phyloP scores from a whole-genome alignment of 164 flowering plant species.

The Akebia trifoliata region DNA sequence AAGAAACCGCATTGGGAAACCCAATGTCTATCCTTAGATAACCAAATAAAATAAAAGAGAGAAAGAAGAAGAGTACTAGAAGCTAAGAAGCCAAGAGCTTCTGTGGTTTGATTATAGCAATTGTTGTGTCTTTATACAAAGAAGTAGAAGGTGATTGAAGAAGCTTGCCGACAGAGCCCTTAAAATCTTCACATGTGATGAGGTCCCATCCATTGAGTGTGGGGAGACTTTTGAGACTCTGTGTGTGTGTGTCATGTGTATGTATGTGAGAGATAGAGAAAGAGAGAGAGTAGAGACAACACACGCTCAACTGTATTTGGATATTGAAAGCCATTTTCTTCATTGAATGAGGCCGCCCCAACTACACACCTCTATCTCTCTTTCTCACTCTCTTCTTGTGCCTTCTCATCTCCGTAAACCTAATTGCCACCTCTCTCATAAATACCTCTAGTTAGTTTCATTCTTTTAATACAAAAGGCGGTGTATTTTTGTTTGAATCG shows the following conservation, averaged over 20 bases:
- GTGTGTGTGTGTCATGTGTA: background rate
- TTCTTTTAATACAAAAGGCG: no score
- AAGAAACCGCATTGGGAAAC: conserved; percentile 15
- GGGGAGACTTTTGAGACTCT: no score
- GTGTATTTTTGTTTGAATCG: no score
- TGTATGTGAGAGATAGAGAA: background rate
- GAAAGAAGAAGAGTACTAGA: background rate
- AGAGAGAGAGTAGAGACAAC: conserved; percentile 5
- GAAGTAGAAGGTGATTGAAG: background rate
- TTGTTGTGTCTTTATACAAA: no score
- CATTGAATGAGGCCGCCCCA: conserved; percentile 7
- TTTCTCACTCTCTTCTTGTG: background rate
- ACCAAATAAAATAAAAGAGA: background rate
- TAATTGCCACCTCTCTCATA: background rate
- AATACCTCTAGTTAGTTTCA: background rate
- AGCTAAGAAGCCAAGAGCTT: conserved; percentile 4
- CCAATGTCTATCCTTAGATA: background rate
- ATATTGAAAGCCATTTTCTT: background rate
- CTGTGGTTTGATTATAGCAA: no score
- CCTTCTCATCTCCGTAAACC: background rate
- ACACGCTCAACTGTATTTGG: background rate
- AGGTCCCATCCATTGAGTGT: conserved; percentile 2
- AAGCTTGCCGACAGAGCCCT: conserved; percentile 5
- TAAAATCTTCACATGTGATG: conserved; percentile 11
- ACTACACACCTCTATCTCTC: background rate